Conservation (phyloP, 2,329 filamentous ascomycete species). For the Bertia moriformis region DNA sequence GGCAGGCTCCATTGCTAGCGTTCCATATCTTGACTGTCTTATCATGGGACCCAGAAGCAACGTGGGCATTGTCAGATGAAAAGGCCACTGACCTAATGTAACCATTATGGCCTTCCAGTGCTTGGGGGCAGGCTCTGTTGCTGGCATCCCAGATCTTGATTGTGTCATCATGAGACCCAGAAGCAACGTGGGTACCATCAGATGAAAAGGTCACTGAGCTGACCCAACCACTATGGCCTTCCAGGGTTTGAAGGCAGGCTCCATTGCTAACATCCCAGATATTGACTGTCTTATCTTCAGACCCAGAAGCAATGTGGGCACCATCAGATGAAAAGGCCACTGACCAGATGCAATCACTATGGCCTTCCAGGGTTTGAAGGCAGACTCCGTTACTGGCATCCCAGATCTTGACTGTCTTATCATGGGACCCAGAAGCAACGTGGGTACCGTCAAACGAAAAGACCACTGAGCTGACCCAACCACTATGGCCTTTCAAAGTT, state of each 20-base stretch:
- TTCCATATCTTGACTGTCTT: not conserved
- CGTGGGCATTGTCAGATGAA: slow-evolving; percentile 7
- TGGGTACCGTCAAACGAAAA: not conserved
- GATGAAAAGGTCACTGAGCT: not conserved
- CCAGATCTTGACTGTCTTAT: not conserved
- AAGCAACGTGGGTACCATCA: not conserved
- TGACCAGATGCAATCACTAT: not conserved
- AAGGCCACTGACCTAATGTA: slow-evolving; percentile 9
- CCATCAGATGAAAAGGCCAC: not conserved
- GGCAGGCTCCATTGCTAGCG: not conserved
- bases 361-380: not conserved
- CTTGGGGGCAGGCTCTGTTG: too few species aligned
- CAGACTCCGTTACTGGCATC: not conserved
- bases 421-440: not conserved
- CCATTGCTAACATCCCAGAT: not conserved
- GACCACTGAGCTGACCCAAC: not conserved
- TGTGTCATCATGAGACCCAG: not conserved
- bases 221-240: not conserved
- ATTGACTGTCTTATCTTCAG: not conserved
- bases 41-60: slow-evolving; percentile 7
- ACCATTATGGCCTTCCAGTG: slow-evolving; percentile 9
- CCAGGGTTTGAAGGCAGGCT: not conserved
- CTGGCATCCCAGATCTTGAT: slow-evolving; percentile 3
- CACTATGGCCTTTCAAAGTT: not conserved
- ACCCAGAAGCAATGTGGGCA: not conserved